Conservation (phyloP, 2,329 filamentous ascomycete genomes). For the Paracorniculantispora psalliotae region DNA sequence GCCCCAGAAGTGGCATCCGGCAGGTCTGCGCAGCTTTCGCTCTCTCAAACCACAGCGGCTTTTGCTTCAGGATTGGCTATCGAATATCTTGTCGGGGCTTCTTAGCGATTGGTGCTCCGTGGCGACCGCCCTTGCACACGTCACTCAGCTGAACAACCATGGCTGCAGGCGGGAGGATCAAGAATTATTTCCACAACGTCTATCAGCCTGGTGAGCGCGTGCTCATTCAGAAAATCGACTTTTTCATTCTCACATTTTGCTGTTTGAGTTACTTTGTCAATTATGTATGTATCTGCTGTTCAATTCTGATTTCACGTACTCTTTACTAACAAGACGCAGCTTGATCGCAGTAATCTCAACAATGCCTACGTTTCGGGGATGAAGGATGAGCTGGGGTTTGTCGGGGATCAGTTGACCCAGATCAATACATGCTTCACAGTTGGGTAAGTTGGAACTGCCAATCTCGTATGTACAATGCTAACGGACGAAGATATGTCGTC, state of each 20-base stretch:
- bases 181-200: slow-evolving; percentile 29
- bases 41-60: background rate
- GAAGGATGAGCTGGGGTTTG: slow-evolving; percentile 35
- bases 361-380: slow-evolving; percentile 36
- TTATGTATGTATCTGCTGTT: slow-evolving; percentile 34
- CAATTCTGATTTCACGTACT: no score
- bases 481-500: slow-evolving; percentile 33
- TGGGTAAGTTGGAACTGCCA: slow-evolving; percentile 26
- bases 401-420: slow-evolving; percentile 37
- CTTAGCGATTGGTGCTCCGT: background rate
- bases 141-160: background rate
- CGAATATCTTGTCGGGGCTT: background rate
- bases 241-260: slow-evolving; percentile 61
- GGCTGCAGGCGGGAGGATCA: slow-evolving; percentile 18
- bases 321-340: slow-evolving; percentile 16
- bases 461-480: slow-evolving; percentile 4
- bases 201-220: slow-evolving; percentile 36
- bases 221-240: slow-evolving; percentile 55
- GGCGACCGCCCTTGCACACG: background rate
- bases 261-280: slow-evolving; percentile 54
- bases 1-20: background rate
- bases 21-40: background rate
- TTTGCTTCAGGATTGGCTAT: background rate
- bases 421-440: slow-evolving; percentile 34
- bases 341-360: slow-evolving; percentile 35